Evolutionary conservation across 192 early-diverging fungal species (phyloP).

Genomic region (Entomortierella parvispora): DNA sequence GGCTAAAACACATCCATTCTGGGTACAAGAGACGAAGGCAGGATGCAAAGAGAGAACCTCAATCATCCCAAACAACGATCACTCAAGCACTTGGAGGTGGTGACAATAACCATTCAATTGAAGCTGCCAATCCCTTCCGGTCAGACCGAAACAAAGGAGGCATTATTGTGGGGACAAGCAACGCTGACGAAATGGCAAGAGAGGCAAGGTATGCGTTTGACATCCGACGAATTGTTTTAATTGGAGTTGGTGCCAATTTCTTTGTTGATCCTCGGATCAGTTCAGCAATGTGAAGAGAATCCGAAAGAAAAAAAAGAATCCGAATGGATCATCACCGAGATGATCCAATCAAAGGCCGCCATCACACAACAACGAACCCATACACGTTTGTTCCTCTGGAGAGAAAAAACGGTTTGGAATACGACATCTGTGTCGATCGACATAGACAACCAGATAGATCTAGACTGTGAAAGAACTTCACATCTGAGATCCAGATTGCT

Average conservation of each 20-base stretch:
- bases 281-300: too few species aligned
- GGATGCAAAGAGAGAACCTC: too few species aligned
- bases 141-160: too few species aligned
- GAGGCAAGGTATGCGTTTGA: conserved; percentile 25
- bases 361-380: conserved; percentile 57
- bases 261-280: conserved; percentile 6
- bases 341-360: conserved; percentile 8
- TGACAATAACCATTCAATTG: too few species aligned
- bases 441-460: neutral
- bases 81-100: too few species aligned
- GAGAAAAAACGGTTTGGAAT: conserved; percentile 49
- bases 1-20: too few species aligned
- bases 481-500: neutral
- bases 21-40: too few species aligned
- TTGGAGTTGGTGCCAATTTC: conserved; percentile 45
- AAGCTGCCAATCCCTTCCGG: too few species aligned
- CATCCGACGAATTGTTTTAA: conserved; percentile 62
- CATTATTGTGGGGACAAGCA: too few species aligned
- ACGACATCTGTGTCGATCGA: conserved; percentile 27
- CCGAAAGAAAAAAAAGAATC: neutral
- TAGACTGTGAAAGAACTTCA: conserved; percentile 8
- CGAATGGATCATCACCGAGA: conserved; percentile 4
- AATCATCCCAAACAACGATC: too few species aligned
- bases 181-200: too few species aligned
- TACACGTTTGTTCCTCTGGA: conserved; percentile 40